Base-by-base conservation (phyloP, 805 yeast genomes). In the Hanseniaspora lachancei region DNA sequence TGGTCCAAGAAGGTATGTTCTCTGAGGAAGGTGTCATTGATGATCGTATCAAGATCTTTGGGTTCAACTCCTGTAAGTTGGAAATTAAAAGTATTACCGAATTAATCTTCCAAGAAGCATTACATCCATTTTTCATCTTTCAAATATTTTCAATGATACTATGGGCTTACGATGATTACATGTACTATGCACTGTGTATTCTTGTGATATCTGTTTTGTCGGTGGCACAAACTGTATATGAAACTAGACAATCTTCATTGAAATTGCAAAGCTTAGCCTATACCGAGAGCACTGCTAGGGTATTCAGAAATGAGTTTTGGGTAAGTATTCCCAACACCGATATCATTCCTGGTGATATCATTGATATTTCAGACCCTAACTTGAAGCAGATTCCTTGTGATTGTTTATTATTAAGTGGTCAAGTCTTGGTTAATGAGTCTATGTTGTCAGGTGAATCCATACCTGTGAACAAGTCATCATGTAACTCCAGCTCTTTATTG, bases 391-490 rank as follows among this genome's bases (percentile, higher is more conserved):
- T 91, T 49, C 98, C 99, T 0, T 89, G 96, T 65, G 99, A 93
- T 68, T 84, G 95, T 0, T 68, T 93, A 13, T 72, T 93, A 50
- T 70, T 91, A 20, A 79, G 89, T 36, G 98, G 99, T 52, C 97
- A 89, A 65, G 86, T 95, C 66, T 89, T 93, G 55, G 85, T 93
- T n/a, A 93, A 93, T 67, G 99, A 93, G 66, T 86, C 97, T 6
- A 93, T 93, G 96, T 75, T 93, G 21, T 93, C 99, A 0, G 99
- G 99, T 41, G 99, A 93, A 67, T 88, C 96, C 53, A 97, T 93
- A 1, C 98, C 99, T 0, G 96, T 93, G 2, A 79, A 96, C 0
- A 93, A 93, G 66, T 59, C 74, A 12, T 77, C 86, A 1, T 50
- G 55, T 29, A 87, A 93, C 1, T 70, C 75, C 1, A 74, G 77